Base-by-base conservation (phyloP, 306 rosid genomes). In the Cajanus cajan region DNA sequence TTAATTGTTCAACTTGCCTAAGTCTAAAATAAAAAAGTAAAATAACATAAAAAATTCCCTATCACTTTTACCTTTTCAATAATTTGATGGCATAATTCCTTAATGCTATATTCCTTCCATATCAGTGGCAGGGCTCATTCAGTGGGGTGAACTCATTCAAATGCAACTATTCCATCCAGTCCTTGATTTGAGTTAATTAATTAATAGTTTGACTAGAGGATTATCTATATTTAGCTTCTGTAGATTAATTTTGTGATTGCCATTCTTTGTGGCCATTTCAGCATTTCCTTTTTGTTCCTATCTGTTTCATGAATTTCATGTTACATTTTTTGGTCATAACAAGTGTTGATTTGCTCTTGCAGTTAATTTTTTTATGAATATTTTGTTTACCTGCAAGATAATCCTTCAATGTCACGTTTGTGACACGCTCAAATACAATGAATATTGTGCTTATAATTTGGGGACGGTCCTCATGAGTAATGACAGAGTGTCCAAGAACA, bases 91-190 rank as follows among this genome's bases (percentile, higher is more conserved):
- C 3, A 63, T 47, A 50, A 69, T 68, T 82, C 52, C 68, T 73
- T 79, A 28, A 76, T 87, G 64, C 66, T 19, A 66, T 82, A 75
- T 76, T 64, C 82, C 57, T 78, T 69, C 58, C 22, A 61, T 68
- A 19, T 43, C n/a, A n/a, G n/a, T 77, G 81, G 50, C 94, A 96
- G 98, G 90, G 91, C 98, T 37, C 99, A 91, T 77, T 96, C 65
- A 93, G 96, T 90, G 99, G 99, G n/a, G 96, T 96, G 80, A 96
- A 96, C 91, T 93, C 99, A 59, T 93, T 96, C 92, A 90, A 93
- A 84, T 91, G 94, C 93, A 93, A 85, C 92, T 91, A 82, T 82
- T 90, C 94, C 65, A 91, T 90, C 78, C 99, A 91, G 45, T 91
- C 99, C 33, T 93, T 97, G 98, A 91, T 90, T 83, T 91, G 87